phyloP scores from a whole-genome alignment of 2,329 filamentous ascomycete genomes.

The Pyricularia sp. region DNA sequence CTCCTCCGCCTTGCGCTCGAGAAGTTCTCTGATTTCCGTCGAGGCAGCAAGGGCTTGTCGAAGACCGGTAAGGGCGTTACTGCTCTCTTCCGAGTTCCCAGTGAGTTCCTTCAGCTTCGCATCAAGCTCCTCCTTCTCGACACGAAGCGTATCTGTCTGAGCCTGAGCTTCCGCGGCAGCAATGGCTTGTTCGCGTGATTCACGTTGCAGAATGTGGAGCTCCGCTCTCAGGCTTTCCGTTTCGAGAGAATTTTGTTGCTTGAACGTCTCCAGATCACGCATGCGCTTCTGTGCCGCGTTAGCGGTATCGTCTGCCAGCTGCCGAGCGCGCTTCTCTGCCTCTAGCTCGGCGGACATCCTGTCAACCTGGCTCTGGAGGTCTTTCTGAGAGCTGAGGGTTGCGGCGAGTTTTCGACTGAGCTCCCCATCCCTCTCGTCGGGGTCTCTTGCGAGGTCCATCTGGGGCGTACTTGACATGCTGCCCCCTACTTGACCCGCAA shows the following conservation, averaged over 20 bases:
- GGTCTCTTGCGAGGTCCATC: slow-evolving; percentile 46
- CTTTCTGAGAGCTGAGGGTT: slow-evolving; percentile 64
- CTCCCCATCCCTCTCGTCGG: slow-evolving; percentile 55
- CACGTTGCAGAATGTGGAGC: slow-evolving; percentile 65
- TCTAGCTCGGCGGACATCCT: slow-evolving; percentile 57
- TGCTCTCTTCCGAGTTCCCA: slow-evolving; percentile 55
- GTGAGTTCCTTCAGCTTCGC: slow-evolving; percentile 54
- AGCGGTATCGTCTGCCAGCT: slow-evolving; percentile 78
- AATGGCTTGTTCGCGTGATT: slow-evolving; percentile 71
- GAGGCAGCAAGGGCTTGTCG: slow-evolving; percentile 69
- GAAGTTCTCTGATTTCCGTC: slow-evolving; percentile 57
- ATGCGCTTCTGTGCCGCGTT: slow-evolving; percentile 73
- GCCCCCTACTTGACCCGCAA: slow-evolving; percentile 61
- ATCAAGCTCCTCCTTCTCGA: slow-evolving; percentile 74
- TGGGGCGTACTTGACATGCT: slow-evolving; percentile 50
- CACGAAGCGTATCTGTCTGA: slow-evolving; percentile 57
- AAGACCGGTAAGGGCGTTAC: slow-evolving; percentile 59
- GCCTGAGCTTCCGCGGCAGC: slow-evolving; percentile 63
- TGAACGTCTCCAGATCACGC: slow-evolving; percentile 69
- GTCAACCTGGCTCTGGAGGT: slow-evolving; percentile 67
- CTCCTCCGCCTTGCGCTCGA: slow-evolving; percentile 74
- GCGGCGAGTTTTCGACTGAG: slow-evolving; percentile 73
- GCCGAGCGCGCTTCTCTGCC: slow-evolving; percentile 66
- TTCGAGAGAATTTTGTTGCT: slow-evolving; percentile 72
- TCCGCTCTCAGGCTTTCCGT: slow-evolving; percentile 76